Conservation (phyloP, 257 asterid species). For the Scutellaria baicalensis region DNA sequence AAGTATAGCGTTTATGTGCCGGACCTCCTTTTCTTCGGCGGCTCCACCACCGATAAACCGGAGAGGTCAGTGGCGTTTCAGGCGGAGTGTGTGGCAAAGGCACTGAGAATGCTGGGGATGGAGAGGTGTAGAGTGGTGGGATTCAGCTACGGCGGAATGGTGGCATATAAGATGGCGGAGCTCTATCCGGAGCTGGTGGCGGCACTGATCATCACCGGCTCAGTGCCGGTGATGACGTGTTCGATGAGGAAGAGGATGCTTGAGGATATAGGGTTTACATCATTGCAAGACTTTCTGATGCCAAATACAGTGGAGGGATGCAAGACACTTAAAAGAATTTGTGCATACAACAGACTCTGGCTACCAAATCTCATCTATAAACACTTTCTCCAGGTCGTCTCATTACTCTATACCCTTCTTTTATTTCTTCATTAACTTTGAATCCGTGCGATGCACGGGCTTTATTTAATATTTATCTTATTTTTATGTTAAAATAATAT, state of each 20-base stretch:
- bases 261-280: constrained; percentile 47
- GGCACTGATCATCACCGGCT: constrained; percentile 58
- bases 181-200: constrained; percentile 50
- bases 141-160: constrained; percentile 90
- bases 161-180: constrained; percentile 83
- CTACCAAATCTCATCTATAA: constrained; percentile 63
- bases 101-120: constrained; percentile 47
- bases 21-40: constrained; percentile 81
- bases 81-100: constrained; percentile 55
- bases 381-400: constrained; percentile 71
- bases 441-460: too few species aligned
- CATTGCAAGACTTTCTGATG: constrained; percentile 67
- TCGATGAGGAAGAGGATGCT: constrained; percentile 38
- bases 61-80: constrained; percentile 70
- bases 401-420: too few species aligned
- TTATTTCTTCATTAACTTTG: too few species aligned
- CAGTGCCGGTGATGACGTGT: constrained; percentile 68
- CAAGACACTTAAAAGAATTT: constrained; percentile 55
- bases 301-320: constrained; percentile 55
- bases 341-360: constrained; percentile 70
- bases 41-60: constrained; percentile 42
- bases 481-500: too few species aligned
- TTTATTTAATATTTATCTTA: too few species aligned
- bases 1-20: constrained; percentile 65
- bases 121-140: constrained; percentile 65